These are phyloP conservation scores for Alternaria hordeiaustralica DNA, from an alignment of 2,329 filamentous ascomycete genomes.

Conservation along the genomic window DNA sequence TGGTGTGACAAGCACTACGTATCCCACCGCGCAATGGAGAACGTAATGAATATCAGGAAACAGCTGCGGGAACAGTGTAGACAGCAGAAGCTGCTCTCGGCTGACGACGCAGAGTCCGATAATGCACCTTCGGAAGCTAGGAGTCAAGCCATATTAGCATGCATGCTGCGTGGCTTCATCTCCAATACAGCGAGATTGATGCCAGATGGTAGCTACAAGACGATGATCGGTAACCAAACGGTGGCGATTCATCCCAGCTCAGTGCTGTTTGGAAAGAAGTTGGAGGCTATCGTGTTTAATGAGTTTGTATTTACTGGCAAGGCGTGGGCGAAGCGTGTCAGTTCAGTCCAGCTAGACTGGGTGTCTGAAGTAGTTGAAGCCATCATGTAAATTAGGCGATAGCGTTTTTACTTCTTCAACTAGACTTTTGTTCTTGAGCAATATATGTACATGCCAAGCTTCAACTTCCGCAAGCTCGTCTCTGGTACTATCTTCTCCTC, in stretches of 20 bases:
- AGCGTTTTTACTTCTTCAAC: neutral
- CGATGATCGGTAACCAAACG: slow-evolving; percentile 65
- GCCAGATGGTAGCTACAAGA: slow-evolving; percentile 67
- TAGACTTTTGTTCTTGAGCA: neutral
- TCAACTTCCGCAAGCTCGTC: neutral
- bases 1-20: slow-evolving; percentile 67
- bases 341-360: slow-evolving; percentile 68
- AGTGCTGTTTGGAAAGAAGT: slow-evolving; percentile 62
- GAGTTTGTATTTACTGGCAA: slow-evolving; percentile 71
- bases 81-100: slow-evolving; percentile 51
- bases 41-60: slow-evolving; percentile 69
- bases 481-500: slow-evolving; percentile 36
- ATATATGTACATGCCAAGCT: neutral
- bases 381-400: slow-evolving; percentile 26
- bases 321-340: slow-evolving; percentile 68
- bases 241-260: slow-evolving; percentile 69
- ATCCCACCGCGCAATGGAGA: slow-evolving; percentile 69
- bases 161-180: slow-evolving; percentile 65
- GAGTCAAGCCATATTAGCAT: slow-evolving; percentile 61
- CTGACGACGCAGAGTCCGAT: slow-evolving; percentile 19
- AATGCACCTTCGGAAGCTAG: slow-evolving; percentile 49
- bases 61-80: slow-evolving; percentile 65
- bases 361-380: slow-evolving; percentile 58
- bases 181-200: slow-evolving; percentile 66
- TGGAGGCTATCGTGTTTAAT: slow-evolving; percentile 69